Conservation (phyloP, 2,329 filamentous ascomycete species). For the Aureobasidium melanogenum region DNA sequence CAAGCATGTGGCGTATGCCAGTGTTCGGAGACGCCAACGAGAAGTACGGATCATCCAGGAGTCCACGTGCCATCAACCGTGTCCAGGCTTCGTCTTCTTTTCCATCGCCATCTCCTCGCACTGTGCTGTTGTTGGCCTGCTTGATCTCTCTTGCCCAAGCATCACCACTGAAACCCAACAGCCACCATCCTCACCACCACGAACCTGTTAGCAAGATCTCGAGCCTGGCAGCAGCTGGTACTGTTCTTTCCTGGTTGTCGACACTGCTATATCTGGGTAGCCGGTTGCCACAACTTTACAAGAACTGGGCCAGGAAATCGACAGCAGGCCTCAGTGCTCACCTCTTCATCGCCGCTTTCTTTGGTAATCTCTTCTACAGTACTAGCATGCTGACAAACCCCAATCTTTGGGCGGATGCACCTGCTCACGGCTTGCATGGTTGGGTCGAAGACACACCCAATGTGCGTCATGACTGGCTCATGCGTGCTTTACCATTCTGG, state of each 20-base stretch:
- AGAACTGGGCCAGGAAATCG: slow-evolving; percentile 54
- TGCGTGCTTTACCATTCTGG: slow-evolving; percentile 53
- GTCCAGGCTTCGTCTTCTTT: slow-evolving; percentile 29
- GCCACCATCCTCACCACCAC: slow-evolving; percentile 17
- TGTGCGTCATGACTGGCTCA: slow-evolving; percentile 47
- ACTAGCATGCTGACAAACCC: slow-evolving; percentile 54
- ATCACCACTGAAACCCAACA: slow-evolving; percentile 20
- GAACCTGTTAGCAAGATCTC: slow-evolving; percentile 15
- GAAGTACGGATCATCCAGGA: neutral
- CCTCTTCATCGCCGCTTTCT: slow-evolving; percentile 58
- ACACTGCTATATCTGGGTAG: slow-evolving; percentile 51
- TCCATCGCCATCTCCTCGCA: slow-evolving; percentile 37
- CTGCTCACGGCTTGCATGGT: slow-evolving; percentile 44
- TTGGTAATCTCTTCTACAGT: slow-evolving; percentile 60
- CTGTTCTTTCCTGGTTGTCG: slow-evolving; percentile 47
- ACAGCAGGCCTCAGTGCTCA: slow-evolving; percentile 55
- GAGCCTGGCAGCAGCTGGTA: slow-evolving; percentile 37
- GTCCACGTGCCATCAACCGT: slow-evolving; percentile 20
- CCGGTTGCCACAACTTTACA: slow-evolving; percentile 56
- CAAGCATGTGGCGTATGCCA: slow-evolving; percentile 14
- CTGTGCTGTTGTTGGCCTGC: slow-evolving; percentile 38
- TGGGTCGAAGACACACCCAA: slow-evolving; percentile 52
- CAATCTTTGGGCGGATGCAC: slow-evolving; percentile 50
- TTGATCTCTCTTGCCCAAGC: slow-evolving; percentile 36
- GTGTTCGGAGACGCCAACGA: slow-evolving; percentile 18